phyloP scores from a whole-genome alignment of 805 yeast genomes.

The Myxozyma vanderwaltii region DNA sequence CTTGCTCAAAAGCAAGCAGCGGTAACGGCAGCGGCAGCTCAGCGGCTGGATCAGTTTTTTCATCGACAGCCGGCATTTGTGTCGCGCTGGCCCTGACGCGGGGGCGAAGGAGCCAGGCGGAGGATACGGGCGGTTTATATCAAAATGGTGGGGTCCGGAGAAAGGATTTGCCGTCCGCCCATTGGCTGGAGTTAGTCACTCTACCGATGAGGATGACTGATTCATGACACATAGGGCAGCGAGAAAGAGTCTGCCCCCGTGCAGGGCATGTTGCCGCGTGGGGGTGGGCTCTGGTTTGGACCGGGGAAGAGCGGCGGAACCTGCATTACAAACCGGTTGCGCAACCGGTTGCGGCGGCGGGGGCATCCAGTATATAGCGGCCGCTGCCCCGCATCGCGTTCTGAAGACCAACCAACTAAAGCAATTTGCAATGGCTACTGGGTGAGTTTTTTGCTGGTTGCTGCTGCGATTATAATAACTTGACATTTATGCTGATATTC shows the following conservation, averaged over 20 bases:
- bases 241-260: neutral
- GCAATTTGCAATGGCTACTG: constrained; percentile 3
- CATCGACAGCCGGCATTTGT: no score
- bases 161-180: neutral
- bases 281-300: neutral
- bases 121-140: no score
- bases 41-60: no score
- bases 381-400: no score
- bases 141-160: neutral
- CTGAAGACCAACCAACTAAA: no score
- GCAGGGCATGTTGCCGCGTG: constrained; percentile 1
- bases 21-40: no score
- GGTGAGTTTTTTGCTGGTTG: neutral
- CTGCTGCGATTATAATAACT: neutral
- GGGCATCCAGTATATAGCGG: no score
- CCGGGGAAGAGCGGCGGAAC: neutral
- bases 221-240: neutral
- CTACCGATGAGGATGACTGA: no score
- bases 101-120: no score
- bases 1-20: no score
- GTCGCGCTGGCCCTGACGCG: no score
- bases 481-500: no score
- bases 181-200: constrained; percentile 5
- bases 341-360: neutral
- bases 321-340: neutral